Percentiles rank a stretch among this genome's conserved stretches.
These are phyloP conservation scores for Rhizoclosmatium sp. DNA, from an alignment of 192 early-diverging fungal species.

Conservation along the genomic window DNA sequence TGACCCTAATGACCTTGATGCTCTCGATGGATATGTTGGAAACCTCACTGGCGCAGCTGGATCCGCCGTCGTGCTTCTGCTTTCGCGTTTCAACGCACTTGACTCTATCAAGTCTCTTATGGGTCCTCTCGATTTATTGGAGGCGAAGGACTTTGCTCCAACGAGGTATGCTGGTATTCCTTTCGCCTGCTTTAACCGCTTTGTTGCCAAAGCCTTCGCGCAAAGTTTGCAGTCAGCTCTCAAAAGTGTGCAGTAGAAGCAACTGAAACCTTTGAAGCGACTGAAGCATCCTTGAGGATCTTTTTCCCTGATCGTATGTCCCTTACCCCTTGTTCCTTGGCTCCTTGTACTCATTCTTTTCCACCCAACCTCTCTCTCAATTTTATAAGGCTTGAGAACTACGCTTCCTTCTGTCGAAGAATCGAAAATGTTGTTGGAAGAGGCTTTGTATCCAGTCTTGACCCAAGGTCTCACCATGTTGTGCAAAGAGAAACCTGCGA, in stretches of 20 bases:
- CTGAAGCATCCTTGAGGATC: slow-evolving; percentile 44
- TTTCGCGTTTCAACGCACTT: slow-evolving; percentile 45
- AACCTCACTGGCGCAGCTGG: slow-evolving; percentile 37
- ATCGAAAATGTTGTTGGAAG: slow-evolving; percentile 52
- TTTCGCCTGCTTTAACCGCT: not conserved
- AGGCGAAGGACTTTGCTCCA: slow-evolving; percentile 41
- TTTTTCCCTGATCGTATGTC: slow-evolving; percentile 62
- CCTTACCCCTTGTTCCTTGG: not conserved
- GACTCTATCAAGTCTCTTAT: slow-evolving; percentile 41
- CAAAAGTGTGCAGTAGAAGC: slow-evolving; percentile 45
- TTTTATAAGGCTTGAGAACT: slow-evolving; percentile 34
- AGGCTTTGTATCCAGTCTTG: slow-evolving; percentile 55
- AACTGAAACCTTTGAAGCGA: slow-evolving; percentile 28
- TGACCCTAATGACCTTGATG: slow-evolving; percentile 35
- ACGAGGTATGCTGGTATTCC: slow-evolving; percentile 36
- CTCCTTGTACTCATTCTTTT: not conserved
- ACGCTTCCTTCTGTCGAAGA: slow-evolving; percentile 41
- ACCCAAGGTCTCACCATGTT: slow-evolving; percentile 59
- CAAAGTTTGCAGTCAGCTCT: slow-evolving; percentile 20
- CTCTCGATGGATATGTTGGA: slow-evolving; percentile 43
- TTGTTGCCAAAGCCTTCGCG: slow-evolving; percentile 28
- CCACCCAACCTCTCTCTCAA: not conserved
- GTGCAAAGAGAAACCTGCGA: slow-evolving; percentile 63
- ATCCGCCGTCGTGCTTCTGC: slow-evolving; percentile 47
- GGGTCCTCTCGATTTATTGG: slow-evolving; percentile 33